A percentile compares a stretch with the other conserved stretches of the same genome.
Evolutionary conservation across 108 stramenopile species (phyloP).

Genomic region (Nitzschia palea): DNA sequence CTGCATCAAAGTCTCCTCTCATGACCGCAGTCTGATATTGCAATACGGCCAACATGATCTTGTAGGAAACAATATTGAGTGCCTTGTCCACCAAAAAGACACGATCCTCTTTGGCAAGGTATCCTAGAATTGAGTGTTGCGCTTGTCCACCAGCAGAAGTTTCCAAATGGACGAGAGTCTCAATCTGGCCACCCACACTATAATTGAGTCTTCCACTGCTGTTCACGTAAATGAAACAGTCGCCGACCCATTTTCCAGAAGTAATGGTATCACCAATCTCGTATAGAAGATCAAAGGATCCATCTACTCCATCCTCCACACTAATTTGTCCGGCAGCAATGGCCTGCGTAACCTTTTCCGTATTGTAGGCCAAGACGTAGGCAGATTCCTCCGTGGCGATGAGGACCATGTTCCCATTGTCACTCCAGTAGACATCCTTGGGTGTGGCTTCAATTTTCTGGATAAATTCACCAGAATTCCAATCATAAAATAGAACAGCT

Average conservation of each 20-base stretch:
- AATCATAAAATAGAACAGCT: constrained; percentile 95
- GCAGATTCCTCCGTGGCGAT: constrained; percentile 90
- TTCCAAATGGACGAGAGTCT: constrained; percentile 96
- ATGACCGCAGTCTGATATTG: constrained; percentile 99
- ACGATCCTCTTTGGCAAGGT: constrained; percentile 97
- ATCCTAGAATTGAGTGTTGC: constrained; percentile 92
- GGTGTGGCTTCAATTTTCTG: constrained; percentile 95
- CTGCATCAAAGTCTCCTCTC: constrained; percentile 97
- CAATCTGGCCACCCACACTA: constrained; percentile 97
- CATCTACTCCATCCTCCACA: constrained; percentile 95
- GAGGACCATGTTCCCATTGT: constrained; percentile 91
- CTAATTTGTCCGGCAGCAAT: constrained; percentile 83
- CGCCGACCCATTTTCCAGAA: constrained; percentile 98
- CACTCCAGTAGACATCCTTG: constrained; percentile 96
- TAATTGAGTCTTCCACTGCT: constrained; percentile 91
- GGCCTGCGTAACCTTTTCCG: constrained; percentile 76
- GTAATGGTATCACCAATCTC: constrained; percentile 91
- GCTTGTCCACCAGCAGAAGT: constrained; percentile 77
- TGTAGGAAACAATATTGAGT: constrained; percentile 91
- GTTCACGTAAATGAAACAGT: constrained; percentile 98
- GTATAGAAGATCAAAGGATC: constrained; percentile 92
- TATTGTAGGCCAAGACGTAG: constrained; percentile 91
- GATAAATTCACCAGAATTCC: constrained; percentile 93
- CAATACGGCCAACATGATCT: constrained; percentile 87
- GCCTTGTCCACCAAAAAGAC: constrained; percentile 96